Evolutionary conservation across 2,329 filamentous ascomycete species (phyloP).

Genomic region (Fusarium denticulatum): DNA sequence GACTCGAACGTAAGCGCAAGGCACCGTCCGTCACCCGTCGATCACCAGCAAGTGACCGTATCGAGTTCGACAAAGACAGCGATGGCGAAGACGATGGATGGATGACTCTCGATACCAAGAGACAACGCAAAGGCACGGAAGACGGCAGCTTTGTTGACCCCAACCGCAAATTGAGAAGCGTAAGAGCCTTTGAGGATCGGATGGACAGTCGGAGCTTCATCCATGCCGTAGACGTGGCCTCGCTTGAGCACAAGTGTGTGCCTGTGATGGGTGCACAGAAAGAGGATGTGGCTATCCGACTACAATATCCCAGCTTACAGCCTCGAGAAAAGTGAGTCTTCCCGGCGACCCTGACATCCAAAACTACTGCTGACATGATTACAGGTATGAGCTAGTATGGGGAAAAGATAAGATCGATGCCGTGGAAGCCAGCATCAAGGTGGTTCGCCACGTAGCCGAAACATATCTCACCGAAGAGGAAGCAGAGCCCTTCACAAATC

Average conservation of each 20-base stretch:
- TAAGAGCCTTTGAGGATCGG: conserved; percentile 57
- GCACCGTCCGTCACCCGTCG: conserved; percentile 48
- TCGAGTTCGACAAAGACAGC: conserved; percentile 62
- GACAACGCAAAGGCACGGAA: conserved; percentile 55
- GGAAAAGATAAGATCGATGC: conserved; percentile 84
- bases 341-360: neutral
- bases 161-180: conserved; percentile 58
- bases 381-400: conserved; percentile 71
- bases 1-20: conserved; percentile 61
- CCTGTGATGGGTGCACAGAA: conserved; percentile 60
- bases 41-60: conserved; percentile 60
- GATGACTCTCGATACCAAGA: conserved; percentile 59
- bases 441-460: conserved; percentile 75
- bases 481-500: conserved; percentile 74
- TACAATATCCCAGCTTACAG: conserved; percentile 86
- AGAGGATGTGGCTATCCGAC: conserved; percentile 68
- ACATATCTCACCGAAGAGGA: conserved; percentile 81
- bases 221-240: conserved; percentile 68
- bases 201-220: conserved; percentile 60
- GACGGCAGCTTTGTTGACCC: conserved; percentile 57
- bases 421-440: conserved; percentile 75
- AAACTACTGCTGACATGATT: conserved; percentile 33
- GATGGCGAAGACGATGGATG: conserved; percentile 64
- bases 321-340: conserved; percentile 70
- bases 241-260: conserved; percentile 60